Base-by-base conservation (phyloP, 108 stramenopile species). In the Nitzschia sp. region DNA sequence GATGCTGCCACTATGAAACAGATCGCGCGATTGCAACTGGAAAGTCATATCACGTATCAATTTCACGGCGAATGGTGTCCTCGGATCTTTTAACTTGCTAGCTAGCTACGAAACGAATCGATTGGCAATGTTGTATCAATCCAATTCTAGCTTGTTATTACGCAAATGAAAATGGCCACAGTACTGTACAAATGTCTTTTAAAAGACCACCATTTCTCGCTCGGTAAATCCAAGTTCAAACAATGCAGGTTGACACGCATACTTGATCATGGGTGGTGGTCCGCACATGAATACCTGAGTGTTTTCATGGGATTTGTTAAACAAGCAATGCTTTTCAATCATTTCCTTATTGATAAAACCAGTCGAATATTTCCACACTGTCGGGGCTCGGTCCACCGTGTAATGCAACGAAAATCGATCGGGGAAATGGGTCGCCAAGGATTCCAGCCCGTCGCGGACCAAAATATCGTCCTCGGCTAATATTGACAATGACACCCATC, bases 221-320 rank as follows among this genome's bases (percentile, higher is more conserved):
- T 91, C 79, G n/a, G 74, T 82, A 72, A 92, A 97, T 36, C 98
- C 98, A 66, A 97, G 71, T 58, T 89, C 89, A 54, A 89, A 71
- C 66, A 99, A 81, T 66, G 87, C 90, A 0, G 98, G 97, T 17
- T 92, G 51, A 59, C 98, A 98, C 9, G 98, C 98, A 75, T 96
- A 97, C 68, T 98, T 97, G 70, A 99, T 85, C 98, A 99, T 99
- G 28, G 98, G 97, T 34, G 98, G 97, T 17, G 98, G 98, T n/a
- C 98, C 98, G 82, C 98, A 99, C 89, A 99, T 94, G 71, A 98
- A 83, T 32, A 95, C 84, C 64, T 95, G 92, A 11, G 86, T 91
- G 36, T 82, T 71, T 38, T 82, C 82, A 19, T 32, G 45, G 1
- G 77, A 76, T 36, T 59, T 71, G 5, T 76, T 65, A 31, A 77